These are phyloP conservation scores for Plectranthus barbatus DNA, from an alignment of 257 asterid species.

Conservation along the genomic window DNA sequence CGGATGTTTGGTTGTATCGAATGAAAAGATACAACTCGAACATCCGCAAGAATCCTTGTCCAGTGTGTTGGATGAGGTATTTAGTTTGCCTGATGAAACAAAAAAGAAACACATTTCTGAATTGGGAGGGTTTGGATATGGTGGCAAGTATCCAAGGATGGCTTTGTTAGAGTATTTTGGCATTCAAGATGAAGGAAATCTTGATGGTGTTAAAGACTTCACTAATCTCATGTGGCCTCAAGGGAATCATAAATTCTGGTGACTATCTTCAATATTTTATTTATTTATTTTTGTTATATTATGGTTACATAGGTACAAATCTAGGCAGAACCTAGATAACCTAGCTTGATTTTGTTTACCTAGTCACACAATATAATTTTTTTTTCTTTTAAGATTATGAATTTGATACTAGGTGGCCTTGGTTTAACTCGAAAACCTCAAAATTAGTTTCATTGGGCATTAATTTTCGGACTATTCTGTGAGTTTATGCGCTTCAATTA, in stretches of 20 bases:
- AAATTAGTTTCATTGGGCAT: no score
- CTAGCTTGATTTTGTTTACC: no score
- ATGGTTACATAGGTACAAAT: no score
- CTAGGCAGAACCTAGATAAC: no score
- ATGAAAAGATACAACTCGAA: not conserved
- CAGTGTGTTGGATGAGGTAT: slow-evolving; percentile 1
- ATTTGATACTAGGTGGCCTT: no score
- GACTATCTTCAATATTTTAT: not conserved
- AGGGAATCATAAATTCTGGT: slow-evolving; percentile 23
- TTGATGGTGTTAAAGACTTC: slow-evolving; percentile 7
- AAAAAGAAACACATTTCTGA: slow-evolving; percentile 10
- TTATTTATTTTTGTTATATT: no score
- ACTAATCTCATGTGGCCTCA: slow-evolving; percentile 31
- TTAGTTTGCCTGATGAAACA: slow-evolving; percentile 8
- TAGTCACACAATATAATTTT: no score
- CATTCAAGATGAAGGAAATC: slow-evolving; percentile 16
- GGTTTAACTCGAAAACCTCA: no score
- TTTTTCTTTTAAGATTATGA: no score
- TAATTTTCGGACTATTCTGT: no score
- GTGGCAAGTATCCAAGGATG: slow-evolving; percentile 10
- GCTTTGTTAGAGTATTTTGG: slow-evolving; percentile 29
- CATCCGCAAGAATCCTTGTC: slow-evolving; percentile 1
- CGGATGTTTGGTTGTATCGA: slow-evolving; percentile 18
- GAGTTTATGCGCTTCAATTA: no score
- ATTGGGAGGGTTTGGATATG: slow-evolving; percentile 23